Conservation (phyloP, 192 early-diverging fungal species). For the Gonapodya sp. region DNA sequence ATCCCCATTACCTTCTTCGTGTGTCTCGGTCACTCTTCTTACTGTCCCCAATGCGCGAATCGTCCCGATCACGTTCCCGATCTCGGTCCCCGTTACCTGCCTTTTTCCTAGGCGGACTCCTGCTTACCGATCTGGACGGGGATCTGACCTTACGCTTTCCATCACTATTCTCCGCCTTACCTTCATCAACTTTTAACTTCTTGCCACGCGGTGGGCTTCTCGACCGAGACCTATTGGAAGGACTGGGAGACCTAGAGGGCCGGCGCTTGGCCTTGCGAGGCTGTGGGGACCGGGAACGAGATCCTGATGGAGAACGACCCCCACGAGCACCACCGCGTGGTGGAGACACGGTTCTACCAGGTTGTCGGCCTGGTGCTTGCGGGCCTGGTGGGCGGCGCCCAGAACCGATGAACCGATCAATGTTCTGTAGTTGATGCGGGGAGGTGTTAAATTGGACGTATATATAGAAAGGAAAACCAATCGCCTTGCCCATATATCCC, state of each 20-base stretch:
- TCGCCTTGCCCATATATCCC: background rate
- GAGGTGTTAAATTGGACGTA: background rate
- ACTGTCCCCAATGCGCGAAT: too few species aligned
- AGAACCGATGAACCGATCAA: background rate
- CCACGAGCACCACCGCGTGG: background rate
- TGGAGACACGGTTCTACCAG: background rate
- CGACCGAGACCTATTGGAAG: background rate
- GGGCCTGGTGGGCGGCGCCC: background rate
- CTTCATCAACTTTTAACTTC: background rate
- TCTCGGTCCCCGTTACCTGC: background rate
- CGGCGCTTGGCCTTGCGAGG: background rate
- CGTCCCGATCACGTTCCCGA: too few species aligned
- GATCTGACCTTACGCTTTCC: background rate
- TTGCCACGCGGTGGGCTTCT: background rate
- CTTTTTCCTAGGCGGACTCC: background rate
- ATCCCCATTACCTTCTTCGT: too few species aligned
- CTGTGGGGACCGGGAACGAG: background rate
- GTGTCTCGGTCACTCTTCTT: too few species aligned
- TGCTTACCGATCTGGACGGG: background rate
- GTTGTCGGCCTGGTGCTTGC: background rate
- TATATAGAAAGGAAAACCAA: background rate
- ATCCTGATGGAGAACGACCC: background rate
- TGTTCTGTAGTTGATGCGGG: background rate
- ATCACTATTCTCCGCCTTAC: background rate
- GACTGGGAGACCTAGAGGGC: background rate